phyloP scores from a whole-genome alignment of 2,329 filamentous ascomycete species.

The Neonectria sp. region DNA sequence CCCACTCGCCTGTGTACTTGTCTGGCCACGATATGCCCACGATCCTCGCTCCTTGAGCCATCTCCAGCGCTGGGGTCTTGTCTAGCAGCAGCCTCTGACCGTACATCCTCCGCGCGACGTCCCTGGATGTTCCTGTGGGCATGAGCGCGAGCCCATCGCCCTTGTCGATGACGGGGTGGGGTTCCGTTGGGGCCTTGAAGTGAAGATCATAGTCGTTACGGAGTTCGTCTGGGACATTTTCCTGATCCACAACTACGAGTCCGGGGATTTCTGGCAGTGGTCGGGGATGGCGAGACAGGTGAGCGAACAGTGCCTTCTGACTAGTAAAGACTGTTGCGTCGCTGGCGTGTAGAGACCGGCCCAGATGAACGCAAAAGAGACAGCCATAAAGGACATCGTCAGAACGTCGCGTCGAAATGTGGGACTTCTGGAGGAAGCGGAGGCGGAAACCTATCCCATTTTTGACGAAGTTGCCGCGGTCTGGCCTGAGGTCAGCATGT shows the following conservation, averaged over 20 bases:
- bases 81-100: constrained; percentile 63
- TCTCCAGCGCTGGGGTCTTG: constrained; percentile 61
- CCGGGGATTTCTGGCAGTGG: constrained; percentile 66
- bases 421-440: constrained; percentile 70
- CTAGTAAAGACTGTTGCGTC: constrained; percentile 72
- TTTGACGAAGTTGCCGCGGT: constrained; percentile 63
- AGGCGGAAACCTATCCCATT: constrained; percentile 65
- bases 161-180: constrained; percentile 61
- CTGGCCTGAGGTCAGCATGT: constrained; percentile 48
- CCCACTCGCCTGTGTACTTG: constrained; percentile 70
- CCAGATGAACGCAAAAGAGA: constrained; percentile 66
- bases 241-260: constrained; percentile 63
- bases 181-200: constrained; percentile 57
- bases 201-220: constrained; percentile 69
- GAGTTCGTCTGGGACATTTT: constrained; percentile 56
- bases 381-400: constrained; percentile 70
- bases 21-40: constrained; percentile 66
- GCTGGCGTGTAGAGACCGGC: constrained; percentile 66
- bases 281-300: constrained; percentile 68
- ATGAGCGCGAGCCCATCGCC: constrained; percentile 57
- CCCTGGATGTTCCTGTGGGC: constrained; percentile 62
- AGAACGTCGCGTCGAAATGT: constrained; percentile 63
- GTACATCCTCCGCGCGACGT: constrained; percentile 64
- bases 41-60: constrained; percentile 64
- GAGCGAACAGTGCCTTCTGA: constrained; percentile 66